phyloP scores from a whole-genome alignment of 2,329 filamentous ascomycete species.

The Uncinocarpus reesii region DNA sequence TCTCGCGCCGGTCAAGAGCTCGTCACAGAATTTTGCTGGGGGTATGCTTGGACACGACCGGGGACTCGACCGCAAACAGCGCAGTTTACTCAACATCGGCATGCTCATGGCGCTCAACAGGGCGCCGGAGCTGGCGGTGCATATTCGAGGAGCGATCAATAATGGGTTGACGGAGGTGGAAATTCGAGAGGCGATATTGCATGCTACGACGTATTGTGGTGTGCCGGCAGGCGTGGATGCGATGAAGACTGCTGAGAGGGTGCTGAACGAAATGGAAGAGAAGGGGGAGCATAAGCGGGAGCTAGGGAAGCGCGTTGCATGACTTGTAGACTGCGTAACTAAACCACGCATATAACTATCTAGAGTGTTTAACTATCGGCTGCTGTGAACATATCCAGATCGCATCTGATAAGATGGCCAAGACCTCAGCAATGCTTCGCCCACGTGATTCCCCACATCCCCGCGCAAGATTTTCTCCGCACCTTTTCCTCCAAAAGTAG shows the following conservation, averaged over 20 bases:
- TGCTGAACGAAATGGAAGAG: slow-evolving; percentile 43
- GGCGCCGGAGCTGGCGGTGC: slow-evolving; percentile 49
- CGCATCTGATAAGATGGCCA: not conserved
- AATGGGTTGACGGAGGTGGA: slow-evolving; percentile 54
- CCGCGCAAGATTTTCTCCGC: slow-evolving; percentile 6
- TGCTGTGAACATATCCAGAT: no score
- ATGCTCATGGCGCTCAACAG: slow-evolving; percentile 55
- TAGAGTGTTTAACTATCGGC: no score
- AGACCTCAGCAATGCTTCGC: not conserved
- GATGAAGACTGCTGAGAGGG: slow-evolving; percentile 43
- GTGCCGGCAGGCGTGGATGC: slow-evolving; percentile 47
- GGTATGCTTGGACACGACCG: slow-evolving; percentile 52
- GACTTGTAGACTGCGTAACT: no score
- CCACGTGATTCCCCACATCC: slow-evolving; percentile 7
- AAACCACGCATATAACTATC: no score
- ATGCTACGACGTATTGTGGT: slow-evolving; percentile 44
- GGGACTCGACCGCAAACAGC: slow-evolving; percentile 52
- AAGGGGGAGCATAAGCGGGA: slow-evolving; percentile 30
- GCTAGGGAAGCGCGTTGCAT: slow-evolving; percentile 13
- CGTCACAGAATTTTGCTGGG: slow-evolving; percentile 56
- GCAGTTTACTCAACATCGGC: slow-evolving; percentile 53
- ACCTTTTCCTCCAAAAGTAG: not conserved
- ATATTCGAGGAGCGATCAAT: slow-evolving; percentile 53
- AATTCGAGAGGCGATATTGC: slow-evolving; percentile 49
- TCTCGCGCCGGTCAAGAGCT: slow-evolving; percentile 51